These are phyloP conservation scores for Dissophora globulifera DNA, from an alignment of 192 early-diverging fungal species.

Conservation along the genomic window DNA sequence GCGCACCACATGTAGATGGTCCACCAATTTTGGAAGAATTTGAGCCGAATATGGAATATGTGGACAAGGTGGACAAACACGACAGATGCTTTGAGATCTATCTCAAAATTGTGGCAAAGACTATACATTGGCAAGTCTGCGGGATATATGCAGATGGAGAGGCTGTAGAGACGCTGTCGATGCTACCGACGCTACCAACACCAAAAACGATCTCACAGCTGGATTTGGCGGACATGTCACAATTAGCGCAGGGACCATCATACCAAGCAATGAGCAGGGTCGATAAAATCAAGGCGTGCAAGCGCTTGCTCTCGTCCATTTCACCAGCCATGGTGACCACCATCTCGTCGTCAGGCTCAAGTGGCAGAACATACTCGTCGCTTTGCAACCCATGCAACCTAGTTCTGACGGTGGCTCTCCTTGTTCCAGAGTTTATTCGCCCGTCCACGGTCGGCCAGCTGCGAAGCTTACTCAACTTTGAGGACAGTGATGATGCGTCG, in stretches of 20 bases:
- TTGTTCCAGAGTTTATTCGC: slow-evolving; percentile 37
- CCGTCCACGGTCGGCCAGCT: slow-evolving; percentile 23
- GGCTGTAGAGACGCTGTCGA: background rate
- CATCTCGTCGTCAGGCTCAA: slow-evolving; percentile 1
- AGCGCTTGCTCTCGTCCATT: slow-evolving; percentile 19
- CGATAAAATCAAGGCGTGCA: slow-evolving; percentile 24
- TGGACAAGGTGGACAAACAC: slow-evolving; percentile 6
- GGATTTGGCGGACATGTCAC: background rate
- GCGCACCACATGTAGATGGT: background rate
- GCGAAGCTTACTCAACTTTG: slow-evolving; percentile 23
- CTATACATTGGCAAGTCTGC: slow-evolving; percentile 14
- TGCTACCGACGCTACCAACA: too few relatives aligned
- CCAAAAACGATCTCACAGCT: background rate
- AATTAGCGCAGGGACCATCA: background rate
- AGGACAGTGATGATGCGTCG: slow-evolving; percentile 17
- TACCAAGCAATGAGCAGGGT: background rate
- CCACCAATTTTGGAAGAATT: background rate
- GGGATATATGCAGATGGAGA: background rate
- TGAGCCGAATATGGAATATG: background rate
- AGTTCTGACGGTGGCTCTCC: slow-evolving; percentile 15
- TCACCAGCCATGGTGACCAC: background rate
- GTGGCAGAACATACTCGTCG: slow-evolving; percentile 22
- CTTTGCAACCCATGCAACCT: slow-evolving; percentile 39
- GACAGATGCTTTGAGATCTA: slow-evolving; percentile 44
- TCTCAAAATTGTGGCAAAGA: slow-evolving; percentile 32